Evolutionary conservation across 2,329 filamentous ascomycete genomes (phyloP).

Genomic region (Ophiocordyceps camponoti-rufipedis): DNA sequence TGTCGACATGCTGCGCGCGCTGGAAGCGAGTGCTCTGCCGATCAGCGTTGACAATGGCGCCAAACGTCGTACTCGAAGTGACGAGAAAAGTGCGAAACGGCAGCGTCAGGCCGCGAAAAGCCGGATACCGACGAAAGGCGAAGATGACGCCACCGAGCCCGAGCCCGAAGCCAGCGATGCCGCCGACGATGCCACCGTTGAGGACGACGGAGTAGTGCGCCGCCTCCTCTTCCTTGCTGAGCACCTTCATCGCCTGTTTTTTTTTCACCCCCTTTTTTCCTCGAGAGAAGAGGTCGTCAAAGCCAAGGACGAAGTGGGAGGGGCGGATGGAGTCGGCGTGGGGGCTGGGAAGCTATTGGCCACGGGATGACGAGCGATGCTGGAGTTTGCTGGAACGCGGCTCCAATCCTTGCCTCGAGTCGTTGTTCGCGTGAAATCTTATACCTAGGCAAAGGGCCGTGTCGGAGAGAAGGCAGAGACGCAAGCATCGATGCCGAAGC

Average conservation of each 20-base stretch:
- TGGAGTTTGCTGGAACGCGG: no score
- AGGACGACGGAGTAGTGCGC: conserved; percentile 71
- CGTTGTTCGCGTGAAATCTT: no score
- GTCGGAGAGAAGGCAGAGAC: not conserved
- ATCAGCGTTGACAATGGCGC: conserved; percentile 78
- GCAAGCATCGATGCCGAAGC: not conserved
- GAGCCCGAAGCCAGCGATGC: conserved; percentile 43
- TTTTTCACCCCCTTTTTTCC: no score
- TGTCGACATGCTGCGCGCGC: conserved; percentile 46
- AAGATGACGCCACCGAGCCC: conserved; percentile 50
- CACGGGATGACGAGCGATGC: no score
- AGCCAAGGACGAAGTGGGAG: not conserved
- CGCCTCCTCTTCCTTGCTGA: conserved; percentile 82
- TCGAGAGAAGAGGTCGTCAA: not conserved
- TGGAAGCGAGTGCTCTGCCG: conserved; percentile 49
- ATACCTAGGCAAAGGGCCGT: not conserved
- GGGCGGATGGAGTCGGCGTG: no score
- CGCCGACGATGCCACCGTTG: conserved; percentile 61
- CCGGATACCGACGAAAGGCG: conserved; percentile 53
- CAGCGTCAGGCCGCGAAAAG: conserved; percentile 65
- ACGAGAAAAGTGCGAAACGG: conserved; percentile 86
- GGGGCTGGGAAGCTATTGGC: no score
- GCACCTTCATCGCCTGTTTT: conserved; percentile 58
- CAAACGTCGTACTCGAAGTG: conserved; percentile 65
- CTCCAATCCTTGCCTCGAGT: no score